These are phyloP conservation scores for Suillus discolor DNA, from an alignment of 768 basidiomycete genomes.

Conservation along the genomic window DNA sequence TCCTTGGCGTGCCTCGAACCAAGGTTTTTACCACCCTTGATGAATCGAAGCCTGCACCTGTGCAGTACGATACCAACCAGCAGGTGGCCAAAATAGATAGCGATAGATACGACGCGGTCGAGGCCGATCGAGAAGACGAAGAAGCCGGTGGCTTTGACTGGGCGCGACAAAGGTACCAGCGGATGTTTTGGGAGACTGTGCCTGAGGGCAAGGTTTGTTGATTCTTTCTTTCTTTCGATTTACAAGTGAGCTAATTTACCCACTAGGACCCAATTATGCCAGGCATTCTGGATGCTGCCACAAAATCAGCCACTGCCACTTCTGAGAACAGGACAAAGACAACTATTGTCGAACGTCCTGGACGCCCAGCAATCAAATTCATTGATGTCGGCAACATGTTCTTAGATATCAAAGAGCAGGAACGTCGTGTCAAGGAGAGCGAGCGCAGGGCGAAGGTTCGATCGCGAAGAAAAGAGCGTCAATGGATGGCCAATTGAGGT, in stretches of 20 bases:
- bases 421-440: conserved; percentile 50
- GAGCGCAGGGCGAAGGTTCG: conserved; percentile 46
- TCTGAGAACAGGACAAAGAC: conserved; percentile 41
- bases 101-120: conserved; percentile 49
- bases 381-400: conserved; percentile 77
- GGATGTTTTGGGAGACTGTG: conserved; percentile 79
- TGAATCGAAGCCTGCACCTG: conserved; percentile 2
- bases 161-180: conserved; percentile 65
- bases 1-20: conserved; percentile 58
- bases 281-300: conserved; percentile 51
- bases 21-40: conserved; percentile 14
- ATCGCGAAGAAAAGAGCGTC: conserved; percentile 27
- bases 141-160: conserved; percentile 50
- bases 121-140: conserved; percentile 66
- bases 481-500: not conserved
- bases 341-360: conserved; percentile 38
- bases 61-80: conserved; percentile 13
- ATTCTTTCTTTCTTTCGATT: not conserved
- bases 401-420: conserved; percentile 55
- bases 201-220: conserved; percentile 64
- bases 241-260: not conserved
- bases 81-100: conserved; percentile 5
- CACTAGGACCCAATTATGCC: conserved; percentile 66
- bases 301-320: conserved; percentile 39
- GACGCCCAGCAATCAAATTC: conserved; percentile 63